These are phyloP conservation scores for Nevesoporus exiguus DNA, from an alignment of 768 basidiomycete species.

Conservation along the genomic window DNA sequence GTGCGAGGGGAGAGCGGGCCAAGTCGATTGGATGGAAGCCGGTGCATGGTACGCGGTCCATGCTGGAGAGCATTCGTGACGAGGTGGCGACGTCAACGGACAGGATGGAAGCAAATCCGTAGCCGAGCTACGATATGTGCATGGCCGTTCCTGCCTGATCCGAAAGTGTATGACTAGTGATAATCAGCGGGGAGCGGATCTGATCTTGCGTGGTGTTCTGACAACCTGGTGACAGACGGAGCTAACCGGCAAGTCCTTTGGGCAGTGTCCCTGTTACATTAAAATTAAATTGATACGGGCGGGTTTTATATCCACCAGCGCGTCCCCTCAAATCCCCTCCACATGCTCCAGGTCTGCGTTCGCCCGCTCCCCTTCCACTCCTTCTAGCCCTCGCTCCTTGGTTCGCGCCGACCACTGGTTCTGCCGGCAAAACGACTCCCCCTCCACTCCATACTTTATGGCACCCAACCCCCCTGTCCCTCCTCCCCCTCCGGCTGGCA, in stretches of 20 bases:
- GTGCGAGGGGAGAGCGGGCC: constrained; percentile 18
- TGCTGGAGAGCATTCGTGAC: constrained; percentile 40
- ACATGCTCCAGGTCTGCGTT: constrained; percentile 3
- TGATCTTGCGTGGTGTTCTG: background rate
- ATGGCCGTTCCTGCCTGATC: background rate
- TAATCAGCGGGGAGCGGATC: background rate
- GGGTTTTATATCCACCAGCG: background rate
- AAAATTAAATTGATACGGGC: background rate
- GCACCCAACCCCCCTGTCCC: constrained; percentile 5
- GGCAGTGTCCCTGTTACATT: background rate
- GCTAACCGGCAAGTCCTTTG: constrained; percentile 2
- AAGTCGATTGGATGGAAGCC: constrained; percentile 23
- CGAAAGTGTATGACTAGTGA: background rate
- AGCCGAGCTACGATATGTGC: background rate
- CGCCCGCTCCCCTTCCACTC: constrained; percentile 4
- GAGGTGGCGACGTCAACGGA: constrained; percentile 34
- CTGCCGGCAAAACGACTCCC: background rate
- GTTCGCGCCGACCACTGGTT: background rate
- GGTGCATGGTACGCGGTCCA: constrained; percentile 35
- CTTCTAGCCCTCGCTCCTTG: constrained; percentile 11
- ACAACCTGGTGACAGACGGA: constrained; percentile 10
- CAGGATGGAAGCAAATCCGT: background rate
- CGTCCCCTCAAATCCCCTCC: background rate
- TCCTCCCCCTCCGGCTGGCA: constrained; percentile 11
- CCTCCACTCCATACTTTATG: constrained; percentile 14